phyloP scores from a whole-genome alignment of 139 green algal genomes.

The Diplosphaera chodatii region DNA sequence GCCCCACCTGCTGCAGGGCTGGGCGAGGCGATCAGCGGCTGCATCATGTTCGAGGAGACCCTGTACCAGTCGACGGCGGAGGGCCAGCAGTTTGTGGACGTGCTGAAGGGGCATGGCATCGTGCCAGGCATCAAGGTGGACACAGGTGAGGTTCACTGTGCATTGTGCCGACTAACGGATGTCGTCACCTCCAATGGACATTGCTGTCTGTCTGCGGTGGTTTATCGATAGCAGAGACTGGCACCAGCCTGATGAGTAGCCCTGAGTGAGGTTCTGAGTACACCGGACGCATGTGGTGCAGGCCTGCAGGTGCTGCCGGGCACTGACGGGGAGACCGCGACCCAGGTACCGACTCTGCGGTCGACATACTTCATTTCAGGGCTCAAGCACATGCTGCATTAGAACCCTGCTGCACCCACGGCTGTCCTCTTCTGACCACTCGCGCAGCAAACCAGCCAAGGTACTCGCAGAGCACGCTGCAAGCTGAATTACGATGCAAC shows the following conservation, averaged over 20 bases:
- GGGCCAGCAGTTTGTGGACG: constrained; percentile 62
- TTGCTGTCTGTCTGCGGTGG: too few relatives aligned
- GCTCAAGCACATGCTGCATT: too few relatives aligned
- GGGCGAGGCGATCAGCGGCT: constrained; percentile 76
- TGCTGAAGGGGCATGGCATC: constrained; percentile 55
- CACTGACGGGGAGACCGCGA: constrained; percentile 44
- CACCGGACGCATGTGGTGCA: not conserved
- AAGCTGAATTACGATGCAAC: too few relatives aligned
- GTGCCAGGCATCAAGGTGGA: constrained; percentile 91
- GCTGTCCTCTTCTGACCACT: too few relatives aligned
- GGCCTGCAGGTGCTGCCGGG: constrained; percentile 25
- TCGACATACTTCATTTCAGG: too few relatives aligned
- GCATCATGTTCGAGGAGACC: constrained; percentile 98
- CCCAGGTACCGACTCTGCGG: constrained; percentile 5
- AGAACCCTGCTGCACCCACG: too few relatives aligned
- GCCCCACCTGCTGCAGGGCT: too few relatives aligned
- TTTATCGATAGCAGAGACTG: too few relatives aligned
- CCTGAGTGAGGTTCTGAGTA: too few relatives aligned
- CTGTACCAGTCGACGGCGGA: constrained; percentile 60
- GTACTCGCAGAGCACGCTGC: too few relatives aligned
- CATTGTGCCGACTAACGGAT: constrained; percentile 13
- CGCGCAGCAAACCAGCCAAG: too few relatives aligned
- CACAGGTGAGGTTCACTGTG: constrained; percentile 36
- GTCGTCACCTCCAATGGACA: constrained; percentile 6
- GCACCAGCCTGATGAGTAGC: too few relatives aligned